These are phyloP conservation scores for Aureobasidium leucospermi DNA, from an alignment of 2,329 filamentous ascomycete species.

Conservation along the genomic window DNA sequence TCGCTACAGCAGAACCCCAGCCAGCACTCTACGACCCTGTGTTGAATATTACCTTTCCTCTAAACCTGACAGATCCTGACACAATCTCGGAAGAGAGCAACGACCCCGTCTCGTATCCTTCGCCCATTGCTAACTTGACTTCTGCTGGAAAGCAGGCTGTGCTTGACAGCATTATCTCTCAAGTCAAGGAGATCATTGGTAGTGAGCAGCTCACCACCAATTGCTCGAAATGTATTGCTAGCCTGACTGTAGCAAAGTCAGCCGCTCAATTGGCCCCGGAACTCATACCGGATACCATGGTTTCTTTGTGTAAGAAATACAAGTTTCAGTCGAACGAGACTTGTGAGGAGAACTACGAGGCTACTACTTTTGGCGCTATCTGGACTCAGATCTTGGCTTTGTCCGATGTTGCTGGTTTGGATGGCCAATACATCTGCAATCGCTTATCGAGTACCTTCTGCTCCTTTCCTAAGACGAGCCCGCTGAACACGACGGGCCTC, in stretches of 20 bases:
- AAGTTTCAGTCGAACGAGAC: conserved; percentile 39
- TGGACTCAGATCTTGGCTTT: conserved; percentile 52
- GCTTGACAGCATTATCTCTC: conserved; percentile 35
- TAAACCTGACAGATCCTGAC: conserved; percentile 48
- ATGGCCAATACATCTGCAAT: conserved; percentile 52
- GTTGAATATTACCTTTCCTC: conserved; percentile 43
- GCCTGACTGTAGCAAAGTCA: conserved; percentile 43
- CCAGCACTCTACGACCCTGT: conserved; percentile 48
- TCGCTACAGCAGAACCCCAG: conserved; percentile 45
- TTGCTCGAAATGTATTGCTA: conserved; percentile 49
- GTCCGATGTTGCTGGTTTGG: conserved; percentile 46
- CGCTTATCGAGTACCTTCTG: conserved; percentile 43
- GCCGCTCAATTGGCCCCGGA: conserved; percentile 44
- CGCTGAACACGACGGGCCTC: conserved; percentile 37
- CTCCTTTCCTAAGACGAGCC: conserved; percentile 36
- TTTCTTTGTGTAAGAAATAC: conserved; percentile 44
- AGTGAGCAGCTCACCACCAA: conserved; percentile 31
- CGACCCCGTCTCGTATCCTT: conserved; percentile 47
- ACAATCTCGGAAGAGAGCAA: conserved; percentile 42
- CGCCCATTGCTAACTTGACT: conserved; percentile 39
- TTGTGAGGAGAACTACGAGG: conserved; percentile 43
- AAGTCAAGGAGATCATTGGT: conserved; percentile 41
- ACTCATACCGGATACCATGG: conserved; percentile 44
- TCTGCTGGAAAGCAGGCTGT: conserved; percentile 33
- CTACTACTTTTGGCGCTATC: conserved; percentile 44